Evolutionary conservation across 2,329 filamentous ascomycete species (phyloP).

Genomic region (Cladosporium oxysporum): DNA sequence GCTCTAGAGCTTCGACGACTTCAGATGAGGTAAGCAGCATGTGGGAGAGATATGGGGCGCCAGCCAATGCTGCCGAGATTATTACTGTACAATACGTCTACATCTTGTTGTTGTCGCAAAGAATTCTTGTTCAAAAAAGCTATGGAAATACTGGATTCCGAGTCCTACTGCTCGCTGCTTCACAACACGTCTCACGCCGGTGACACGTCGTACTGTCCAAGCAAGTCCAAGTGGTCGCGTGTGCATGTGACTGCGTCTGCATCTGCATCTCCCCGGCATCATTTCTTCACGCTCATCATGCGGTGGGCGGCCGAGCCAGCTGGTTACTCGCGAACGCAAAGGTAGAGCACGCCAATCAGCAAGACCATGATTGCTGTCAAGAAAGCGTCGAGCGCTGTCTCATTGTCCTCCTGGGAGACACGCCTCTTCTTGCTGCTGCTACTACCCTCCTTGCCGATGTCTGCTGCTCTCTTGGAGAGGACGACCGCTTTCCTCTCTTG

Average conservation of each 20-base stretch:
- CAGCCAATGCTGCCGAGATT: not conserved
- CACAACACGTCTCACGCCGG: not conserved
- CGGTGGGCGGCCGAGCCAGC: not conserved
- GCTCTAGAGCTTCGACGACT: constrained; percentile 9
- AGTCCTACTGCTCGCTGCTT: not conserved
- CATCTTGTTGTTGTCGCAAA: not conserved
- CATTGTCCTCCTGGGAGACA: not conserved
- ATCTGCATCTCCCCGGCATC: not conserved
- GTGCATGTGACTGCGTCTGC: not conserved
- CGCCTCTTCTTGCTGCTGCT: not conserved
- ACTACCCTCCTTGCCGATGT: not conserved
- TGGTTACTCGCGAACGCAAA: not conserved
- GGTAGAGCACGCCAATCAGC: not conserved
- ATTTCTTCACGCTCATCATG: not conserved
- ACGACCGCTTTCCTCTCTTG: not conserved
- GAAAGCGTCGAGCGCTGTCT: not conserved
- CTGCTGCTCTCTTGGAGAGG: not conserved
- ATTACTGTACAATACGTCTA: not conserved
- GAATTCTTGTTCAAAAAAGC: not conserved
- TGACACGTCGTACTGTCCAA: constrained; percentile 3
- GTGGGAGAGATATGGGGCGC: not conserved
- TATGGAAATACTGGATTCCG: not conserved
- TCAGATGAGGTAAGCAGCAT: constrained; percentile 10
- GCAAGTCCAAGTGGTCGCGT: not conserved
- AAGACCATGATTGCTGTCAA: constrained; percentile 9